Evolutionary conservation across 2,329 filamentous ascomycete genomes (phyloP).

Genomic region (Botrytis hyacinthi): DNA sequence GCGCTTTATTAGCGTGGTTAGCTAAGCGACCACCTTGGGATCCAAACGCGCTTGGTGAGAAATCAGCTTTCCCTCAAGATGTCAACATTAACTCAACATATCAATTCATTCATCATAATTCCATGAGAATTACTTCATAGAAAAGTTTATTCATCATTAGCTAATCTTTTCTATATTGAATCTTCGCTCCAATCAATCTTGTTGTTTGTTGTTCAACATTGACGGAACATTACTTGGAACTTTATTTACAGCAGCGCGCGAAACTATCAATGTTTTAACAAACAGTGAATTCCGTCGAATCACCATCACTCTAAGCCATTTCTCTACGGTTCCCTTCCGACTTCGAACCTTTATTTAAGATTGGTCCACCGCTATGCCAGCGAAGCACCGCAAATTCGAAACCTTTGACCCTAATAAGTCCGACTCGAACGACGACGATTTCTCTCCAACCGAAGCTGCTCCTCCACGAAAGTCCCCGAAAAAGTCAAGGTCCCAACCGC

Average conservation of each 20-base stretch:
- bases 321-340: not conserved
- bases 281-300: slow-evolving; percentile 5
- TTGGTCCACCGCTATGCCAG: slow-evolving; percentile 33
- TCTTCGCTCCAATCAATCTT: not conserved
- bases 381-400: slow-evolving; percentile 52
- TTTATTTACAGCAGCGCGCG: slow-evolving; percentile 8
- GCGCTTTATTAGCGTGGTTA: slow-evolving; percentile 12
- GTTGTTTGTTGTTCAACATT: not conserved
- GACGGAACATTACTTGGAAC: not conserved
- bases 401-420: slow-evolving; percentile 66
- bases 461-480: slow-evolving; percentile 48
- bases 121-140: not conserved
- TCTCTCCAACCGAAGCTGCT: slow-evolving; percentile 53
- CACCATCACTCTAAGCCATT: not conserved
- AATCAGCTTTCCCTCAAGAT: slow-evolving; percentile 14
- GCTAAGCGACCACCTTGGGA: slow-evolving; percentile 17
- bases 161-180: not conserved
- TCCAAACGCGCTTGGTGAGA: slow-evolving; percentile 18
- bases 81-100: slow-evolving; percentile 14
- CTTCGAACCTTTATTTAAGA: not conserved
- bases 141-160: not conserved
- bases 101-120: slow-evolving; percentile 12
- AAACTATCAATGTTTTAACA: slow-evolving; percentile 21
- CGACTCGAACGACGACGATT: slow-evolving; percentile 65
- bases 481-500: slow-evolving; percentile 37